phyloP scores from a whole-genome alignment of 345 rosid species.

The Brassica cretica region DNA sequence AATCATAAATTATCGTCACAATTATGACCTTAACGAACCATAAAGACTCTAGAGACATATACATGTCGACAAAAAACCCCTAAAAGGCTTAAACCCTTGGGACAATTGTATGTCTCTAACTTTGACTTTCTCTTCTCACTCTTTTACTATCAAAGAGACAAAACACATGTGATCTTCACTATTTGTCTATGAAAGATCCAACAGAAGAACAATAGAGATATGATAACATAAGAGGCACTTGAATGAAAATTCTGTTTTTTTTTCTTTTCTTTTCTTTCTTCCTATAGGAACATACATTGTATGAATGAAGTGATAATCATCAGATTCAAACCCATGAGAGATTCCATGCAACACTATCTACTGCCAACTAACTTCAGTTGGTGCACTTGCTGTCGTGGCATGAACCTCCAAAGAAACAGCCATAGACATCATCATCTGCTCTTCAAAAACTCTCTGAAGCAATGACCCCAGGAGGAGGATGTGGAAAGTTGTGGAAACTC shows the following conservation, averaged over 20 bases:
- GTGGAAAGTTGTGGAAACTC: constrained; percentile 40
- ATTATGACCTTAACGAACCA: too few relatives aligned
- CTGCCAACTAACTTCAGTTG: constrained; percentile 68
- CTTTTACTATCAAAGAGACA: constrained; percentile 13
- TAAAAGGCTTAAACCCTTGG: too few relatives aligned
- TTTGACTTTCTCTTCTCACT: constrained; percentile 25
- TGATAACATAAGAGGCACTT: background rate
- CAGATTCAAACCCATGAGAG: constrained; percentile 12
- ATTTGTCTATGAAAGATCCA: background rate
- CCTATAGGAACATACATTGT: constrained; percentile 34
- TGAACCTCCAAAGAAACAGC: constrained; percentile 88
- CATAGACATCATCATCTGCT: constrained; percentile 95
- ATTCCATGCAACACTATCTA: constrained; percentile 36
- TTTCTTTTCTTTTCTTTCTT: constrained; percentile 9
- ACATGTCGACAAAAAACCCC: too few relatives aligned
- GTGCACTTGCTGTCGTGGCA: constrained; percentile 48
- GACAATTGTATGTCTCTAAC: background rate
- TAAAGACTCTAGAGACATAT: too few relatives aligned
- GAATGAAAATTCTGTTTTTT: constrained; percentile 1
- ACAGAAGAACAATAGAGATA: background rate
- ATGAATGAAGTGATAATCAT: constrained; percentile 28
- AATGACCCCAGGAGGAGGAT: constrained; percentile 44
- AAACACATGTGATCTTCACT: background rate
- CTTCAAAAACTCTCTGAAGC: constrained; percentile 85
- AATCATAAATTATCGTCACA: background rate